Evolutionary conservation across 179 eudicot species (phyloP), one percentile per base, ranked within the genome.

Genomic region (Spinacia oleracea): DNA sequence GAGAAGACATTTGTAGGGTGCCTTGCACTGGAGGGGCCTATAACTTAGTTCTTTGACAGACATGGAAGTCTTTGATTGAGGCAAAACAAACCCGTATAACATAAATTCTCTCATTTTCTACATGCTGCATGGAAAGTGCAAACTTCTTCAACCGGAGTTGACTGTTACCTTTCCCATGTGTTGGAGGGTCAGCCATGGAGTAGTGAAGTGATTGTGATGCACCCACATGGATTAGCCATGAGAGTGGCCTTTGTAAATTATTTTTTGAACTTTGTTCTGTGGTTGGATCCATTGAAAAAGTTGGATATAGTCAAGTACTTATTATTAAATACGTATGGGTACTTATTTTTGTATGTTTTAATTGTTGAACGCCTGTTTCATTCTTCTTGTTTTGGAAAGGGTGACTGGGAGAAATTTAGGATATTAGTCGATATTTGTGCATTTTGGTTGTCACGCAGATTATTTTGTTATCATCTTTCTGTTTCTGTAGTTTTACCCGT

Each of bases 391-490:
- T 48, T 40, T 53, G 27, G 42, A 9, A 32, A 48, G 55, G 77
- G 12, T 42, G 31, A 34, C 14, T 23, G 6, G 48, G n/a, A 14
- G 18, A 48, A 48, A 4, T 48, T 48, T 63, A 51, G 50, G 40
- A n/a, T 69, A 20, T 38, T 29, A 58, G 58, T 10, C 46, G 72
- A 55, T 56, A 43, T 60, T 43, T 18, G 69, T 65, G 63, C 18
- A 7, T 66, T 15, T 70, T 62, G 35, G 59, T 38, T 50, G 38
- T 51, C 67, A 31, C 40, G 35, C 31, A 72, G 73, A 43, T 25
- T 2, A 51, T 38, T 69, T 25, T 69, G 80, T 42, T 55, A 23
- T 65, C 4, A 11, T 43, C 35, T 73, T 42, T 53, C 55, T 77
- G 38, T 40, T 27, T 62, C 5, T 40, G 56, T 73, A 18, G 40